Evolutionary conservation across 305 asterid species (phyloP), one percentile per base, ranked within the genome.

Genomic region (Euphrasia arctica): DNA sequence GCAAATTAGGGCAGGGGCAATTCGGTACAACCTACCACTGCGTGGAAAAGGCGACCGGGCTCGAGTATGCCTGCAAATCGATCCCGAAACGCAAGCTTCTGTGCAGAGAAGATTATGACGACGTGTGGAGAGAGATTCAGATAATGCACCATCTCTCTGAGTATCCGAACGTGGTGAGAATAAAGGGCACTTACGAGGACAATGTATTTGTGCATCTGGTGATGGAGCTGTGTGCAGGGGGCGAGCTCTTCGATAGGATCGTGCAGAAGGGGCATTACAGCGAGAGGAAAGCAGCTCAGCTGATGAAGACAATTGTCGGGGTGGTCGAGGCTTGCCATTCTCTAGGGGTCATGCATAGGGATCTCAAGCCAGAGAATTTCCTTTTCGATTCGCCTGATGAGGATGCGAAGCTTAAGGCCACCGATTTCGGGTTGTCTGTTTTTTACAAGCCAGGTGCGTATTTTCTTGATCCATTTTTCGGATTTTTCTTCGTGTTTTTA

Each of bases 311-410:
- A 3, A 83, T 90, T 72, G 93, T 83, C 9, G 88, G 88, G 28
- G 96, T 90, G 58, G 97, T 90, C 9, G 96, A 90, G 80, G 92
- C 88, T 13, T 90, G 97, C 27, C 97, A 90, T 78, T 88, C 97
- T 66, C 82, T 90, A 52, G 97, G 95, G 9, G 95, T 90, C 7
- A 87, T 89, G 96, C 95, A 89, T 68, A 77, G 96, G 63, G 95
- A 89, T 90, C 91, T 90, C 51, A 91, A 90, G 70, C 97, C 97
- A 0, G 97, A 88, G 72, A 88, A 91, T 75, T 91, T 91, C 79
- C 73, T 88, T 48, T 91, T 91, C 29, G 95, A 90, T 67, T 64
- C 87, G 5, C 70, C 85, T 4, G 85, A 86, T 67, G 97, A 91
- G 77, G 96, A 91, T 64, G 93, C 97, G 1, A 81, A 74, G 78